A percentile compares a stretch with the other conserved stretches of the same genome.
These are phyloP conservation scores for Luzula sylvatica DNA, from an alignment of 176 grass and related monocot genomes.

Conservation along the genomic window DNA sequence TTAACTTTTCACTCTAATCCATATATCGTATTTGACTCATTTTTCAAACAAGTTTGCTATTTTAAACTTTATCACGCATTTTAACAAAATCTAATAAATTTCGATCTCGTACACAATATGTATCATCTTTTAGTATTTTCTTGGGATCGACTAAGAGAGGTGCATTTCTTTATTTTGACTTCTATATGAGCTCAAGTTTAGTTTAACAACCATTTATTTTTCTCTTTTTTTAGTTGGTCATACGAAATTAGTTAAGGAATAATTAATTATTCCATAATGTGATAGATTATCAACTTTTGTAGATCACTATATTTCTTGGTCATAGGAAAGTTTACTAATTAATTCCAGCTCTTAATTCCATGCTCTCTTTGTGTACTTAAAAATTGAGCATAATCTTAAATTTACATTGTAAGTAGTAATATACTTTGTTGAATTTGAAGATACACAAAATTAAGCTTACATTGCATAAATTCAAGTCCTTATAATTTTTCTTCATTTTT, in stretches of 20 bases:
- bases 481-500: constrained; percentile 21
- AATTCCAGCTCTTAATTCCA: too few relatives aligned
- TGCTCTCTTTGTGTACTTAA: too few relatives aligned
- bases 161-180: constrained; percentile 12
- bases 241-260: neutral
- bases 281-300: too few relatives aligned
- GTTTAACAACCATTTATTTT: neutral
- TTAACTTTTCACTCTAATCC: constrained; percentile 4
- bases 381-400: too few relatives aligned
- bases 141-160: constrained; percentile 14
- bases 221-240: neutral
- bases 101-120: constrained; percentile 10
- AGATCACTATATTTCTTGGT: too few relatives aligned
- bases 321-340: too few relatives aligned
- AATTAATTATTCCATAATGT: too few relatives aligned
- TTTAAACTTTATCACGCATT: neutral
- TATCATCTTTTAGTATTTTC: neutral
- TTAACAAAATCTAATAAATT: constrained; percentile 6
- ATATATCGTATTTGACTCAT: constrained; percentile 17
- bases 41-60: constrained; percentile 9
- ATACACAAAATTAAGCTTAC: neutral
- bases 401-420: too few relatives aligned
- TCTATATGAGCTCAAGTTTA: too few relatives aligned
- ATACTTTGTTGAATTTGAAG: too few relatives aligned
- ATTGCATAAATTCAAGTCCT: constrained; percentile 15